Evolutionary conservation across 345 rosid genomes (phyloP).

Genomic region (Populus euphratica): DNA sequence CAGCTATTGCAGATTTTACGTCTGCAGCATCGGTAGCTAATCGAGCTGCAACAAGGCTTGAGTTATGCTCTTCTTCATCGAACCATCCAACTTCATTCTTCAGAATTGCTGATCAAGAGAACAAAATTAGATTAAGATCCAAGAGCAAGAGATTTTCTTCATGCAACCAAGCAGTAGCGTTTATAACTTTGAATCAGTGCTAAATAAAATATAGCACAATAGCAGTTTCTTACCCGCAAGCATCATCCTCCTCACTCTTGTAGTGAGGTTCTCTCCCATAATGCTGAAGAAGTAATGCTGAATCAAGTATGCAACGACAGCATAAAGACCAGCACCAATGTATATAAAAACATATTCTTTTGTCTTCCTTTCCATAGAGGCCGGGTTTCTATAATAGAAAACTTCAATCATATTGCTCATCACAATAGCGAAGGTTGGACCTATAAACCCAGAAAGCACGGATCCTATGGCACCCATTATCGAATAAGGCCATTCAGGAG

Average conservation of each 20-base stretch:
- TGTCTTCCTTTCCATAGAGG: slow-evolving; percentile 91
- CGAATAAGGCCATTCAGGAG: slow-evolving; percentile 99
- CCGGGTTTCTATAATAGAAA: slow-evolving; percentile 81
- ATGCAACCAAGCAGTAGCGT: not conserved
- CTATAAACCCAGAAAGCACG: slow-evolving; percentile 84
- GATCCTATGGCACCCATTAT: slow-evolving; percentile 97
- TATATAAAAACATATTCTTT: slow-evolving; percentile 96
- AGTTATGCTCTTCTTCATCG: slow-evolving; percentile 97
- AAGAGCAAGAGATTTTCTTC: not conserved
- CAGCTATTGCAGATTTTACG: slow-evolving; percentile 93
- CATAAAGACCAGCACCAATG: slow-evolving; percentile 95
- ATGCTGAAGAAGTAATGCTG: slow-evolving; percentile 99
- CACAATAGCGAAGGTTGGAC: slow-evolving; percentile 92
- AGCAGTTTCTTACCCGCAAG: slow-evolving; percentile 62
- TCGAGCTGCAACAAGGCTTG: slow-evolving; percentile 82
- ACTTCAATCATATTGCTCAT: slow-evolving; percentile 99
- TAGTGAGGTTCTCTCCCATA: slow-evolving; percentile 99
- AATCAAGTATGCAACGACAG: slow-evolving; percentile 89
- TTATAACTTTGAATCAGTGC: not conserved
- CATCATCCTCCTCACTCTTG: slow-evolving; percentile 98
- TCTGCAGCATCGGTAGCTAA: slow-evolving; percentile 93
- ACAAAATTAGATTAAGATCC: not conserved
- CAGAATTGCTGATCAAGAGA: slow-evolving; percentile 58
- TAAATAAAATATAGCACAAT: not conserved
- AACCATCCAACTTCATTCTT: slow-evolving; percentile 99